These are phyloP conservation scores for Microsporum audouinii DNA, from an alignment of 2,329 filamentous ascomycete species.

Conservation along the genomic window DNA sequence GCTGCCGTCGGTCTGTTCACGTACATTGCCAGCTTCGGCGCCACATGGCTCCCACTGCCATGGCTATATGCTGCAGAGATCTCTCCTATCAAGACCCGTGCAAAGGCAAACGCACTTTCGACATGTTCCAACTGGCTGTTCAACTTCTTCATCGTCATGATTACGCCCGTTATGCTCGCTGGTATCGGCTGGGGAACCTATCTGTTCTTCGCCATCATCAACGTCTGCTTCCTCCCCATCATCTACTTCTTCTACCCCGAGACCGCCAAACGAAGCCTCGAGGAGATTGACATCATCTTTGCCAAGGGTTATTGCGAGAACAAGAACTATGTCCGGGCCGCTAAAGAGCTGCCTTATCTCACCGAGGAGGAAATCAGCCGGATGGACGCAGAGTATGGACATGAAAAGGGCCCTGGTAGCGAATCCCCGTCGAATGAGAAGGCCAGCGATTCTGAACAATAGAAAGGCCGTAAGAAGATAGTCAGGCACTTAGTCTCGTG, in stretches of 20 bases:
- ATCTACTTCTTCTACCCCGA: constrained; percentile 43
- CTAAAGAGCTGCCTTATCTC: constrained; percentile 5
- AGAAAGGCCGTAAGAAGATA: not conserved
- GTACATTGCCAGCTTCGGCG: constrained; percentile 59
- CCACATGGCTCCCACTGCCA: constrained; percentile 47
- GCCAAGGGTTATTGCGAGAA: constrained; percentile 20
- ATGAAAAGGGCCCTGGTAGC: not conserved
- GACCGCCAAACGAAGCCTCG: constrained; percentile 39
- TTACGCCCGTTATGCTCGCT: constrained; percentile 17
- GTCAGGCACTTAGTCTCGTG: not conserved
- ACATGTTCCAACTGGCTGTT: constrained; percentile 22
- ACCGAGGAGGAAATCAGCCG: constrained; percentile 4
- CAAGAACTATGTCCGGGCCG: constrained; percentile 4
- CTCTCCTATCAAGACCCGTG: constrained; percentile 14
- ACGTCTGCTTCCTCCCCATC: constrained; percentile 28
- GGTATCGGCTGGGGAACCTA: constrained; percentile 28
- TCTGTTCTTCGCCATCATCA: constrained; percentile 27
- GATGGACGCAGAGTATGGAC: not conserved
- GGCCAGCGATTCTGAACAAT: not conserved
- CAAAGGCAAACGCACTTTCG: constrained; percentile 14
- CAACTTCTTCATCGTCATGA: constrained; percentile 18
- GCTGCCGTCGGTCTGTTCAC: constrained; percentile 52
- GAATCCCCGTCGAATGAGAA: not conserved
- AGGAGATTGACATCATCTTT: constrained; percentile 19
- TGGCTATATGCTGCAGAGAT: constrained; percentile 17